Evolutionary conservation across 495 filamentous ascomycete genomes (phyloP).

Genomic region (Collariella sp.): DNA sequence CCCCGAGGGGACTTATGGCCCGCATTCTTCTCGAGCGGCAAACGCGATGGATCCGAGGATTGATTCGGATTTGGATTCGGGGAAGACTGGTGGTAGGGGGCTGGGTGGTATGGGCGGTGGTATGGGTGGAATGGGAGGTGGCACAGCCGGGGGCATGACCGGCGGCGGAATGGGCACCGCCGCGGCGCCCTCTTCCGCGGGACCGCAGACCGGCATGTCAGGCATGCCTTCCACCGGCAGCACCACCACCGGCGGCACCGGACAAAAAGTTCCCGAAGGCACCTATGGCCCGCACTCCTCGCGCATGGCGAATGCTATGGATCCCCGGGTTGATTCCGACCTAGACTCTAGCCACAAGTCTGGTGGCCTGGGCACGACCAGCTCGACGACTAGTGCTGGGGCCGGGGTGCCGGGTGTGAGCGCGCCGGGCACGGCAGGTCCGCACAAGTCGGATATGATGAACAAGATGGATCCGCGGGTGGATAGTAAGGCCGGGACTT

Average conservation of each 20-base stretch:
- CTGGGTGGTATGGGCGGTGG: neutral
- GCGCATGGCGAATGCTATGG: constrained; percentile 35
- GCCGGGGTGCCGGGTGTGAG: constrained; percentile 14
- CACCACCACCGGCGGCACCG: neutral
- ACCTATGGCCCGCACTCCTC: constrained; percentile 32
- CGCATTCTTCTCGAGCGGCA: constrained; percentile 33
- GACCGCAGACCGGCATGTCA: neutral
- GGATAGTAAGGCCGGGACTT: constrained; percentile 25
- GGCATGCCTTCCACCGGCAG: neutral
- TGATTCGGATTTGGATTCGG: constrained; percentile 14
- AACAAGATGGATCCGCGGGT: constrained; percentile 48
- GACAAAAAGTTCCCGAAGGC: constrained; percentile 25
- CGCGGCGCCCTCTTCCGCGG: constrained; percentile 22
- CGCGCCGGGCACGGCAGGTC: constrained; percentile 37
- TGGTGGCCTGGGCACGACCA: neutral
- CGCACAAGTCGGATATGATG: constrained; percentile 40
- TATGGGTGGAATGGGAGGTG: no score
- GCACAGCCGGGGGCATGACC: neutral
- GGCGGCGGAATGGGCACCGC: constrained; percentile 2
- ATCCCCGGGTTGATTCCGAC: constrained; percentile 34
- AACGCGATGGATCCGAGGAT: constrained; percentile 28
- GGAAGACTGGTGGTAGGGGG: neutral
- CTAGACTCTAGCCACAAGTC: constrained; percentile 12
- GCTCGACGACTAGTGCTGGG: constrained; percentile 10
- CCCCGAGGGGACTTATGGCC: constrained; percentile 35